Evolutionary conservation across 2,329 filamentous ascomycete genomes (phyloP).

Genomic region (Diaporthe sp.): DNA sequence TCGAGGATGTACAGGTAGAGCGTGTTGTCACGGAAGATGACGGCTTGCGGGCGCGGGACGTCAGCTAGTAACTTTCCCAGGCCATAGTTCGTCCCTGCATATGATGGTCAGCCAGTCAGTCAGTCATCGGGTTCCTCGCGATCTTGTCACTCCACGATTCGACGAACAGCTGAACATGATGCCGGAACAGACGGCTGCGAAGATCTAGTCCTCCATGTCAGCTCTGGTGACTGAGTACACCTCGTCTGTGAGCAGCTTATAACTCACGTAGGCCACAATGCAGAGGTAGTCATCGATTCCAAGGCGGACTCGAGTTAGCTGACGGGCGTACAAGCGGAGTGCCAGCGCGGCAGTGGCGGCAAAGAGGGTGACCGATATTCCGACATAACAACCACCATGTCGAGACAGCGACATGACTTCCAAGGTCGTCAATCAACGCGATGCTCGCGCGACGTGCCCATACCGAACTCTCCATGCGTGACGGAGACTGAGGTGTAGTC

Average conservation of each 20-base stretch:
- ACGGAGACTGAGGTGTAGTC: neutral
- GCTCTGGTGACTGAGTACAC: neutral
- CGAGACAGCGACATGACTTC: conserved; percentile 14
- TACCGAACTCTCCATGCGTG: neutral
- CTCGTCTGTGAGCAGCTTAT: too few relatives aligned
- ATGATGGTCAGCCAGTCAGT: neutral
- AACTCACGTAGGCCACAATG: conserved; percentile 29
- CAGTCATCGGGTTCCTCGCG: neutral
- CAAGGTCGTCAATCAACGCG: neutral
- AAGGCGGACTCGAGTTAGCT: conserved; percentile 15
- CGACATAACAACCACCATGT: conserved; percentile 31
- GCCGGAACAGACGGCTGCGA: conserved; percentile 9
- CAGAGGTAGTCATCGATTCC: conserved; percentile 26
- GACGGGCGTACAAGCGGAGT: conserved; percentile 11
- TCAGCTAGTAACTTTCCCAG: conserved; percentile 8
- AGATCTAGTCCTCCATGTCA: neutral
- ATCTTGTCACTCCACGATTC: neutral
- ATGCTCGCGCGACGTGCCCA: neutral
- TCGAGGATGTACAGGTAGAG: conserved; percentile 24
- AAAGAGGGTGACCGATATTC: conserved; percentile 18
- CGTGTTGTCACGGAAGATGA: conserved; percentile 1
- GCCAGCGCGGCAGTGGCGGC: conserved; percentile 28
- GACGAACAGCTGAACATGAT: conserved; percentile 29
- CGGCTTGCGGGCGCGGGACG: neutral
- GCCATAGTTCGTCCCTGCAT: conserved; percentile 19